phyloP scores from a whole-genome alignment of 2,329 filamentous ascomycete genomes.

The Lasiodiplodia hormozganensis region DNA sequence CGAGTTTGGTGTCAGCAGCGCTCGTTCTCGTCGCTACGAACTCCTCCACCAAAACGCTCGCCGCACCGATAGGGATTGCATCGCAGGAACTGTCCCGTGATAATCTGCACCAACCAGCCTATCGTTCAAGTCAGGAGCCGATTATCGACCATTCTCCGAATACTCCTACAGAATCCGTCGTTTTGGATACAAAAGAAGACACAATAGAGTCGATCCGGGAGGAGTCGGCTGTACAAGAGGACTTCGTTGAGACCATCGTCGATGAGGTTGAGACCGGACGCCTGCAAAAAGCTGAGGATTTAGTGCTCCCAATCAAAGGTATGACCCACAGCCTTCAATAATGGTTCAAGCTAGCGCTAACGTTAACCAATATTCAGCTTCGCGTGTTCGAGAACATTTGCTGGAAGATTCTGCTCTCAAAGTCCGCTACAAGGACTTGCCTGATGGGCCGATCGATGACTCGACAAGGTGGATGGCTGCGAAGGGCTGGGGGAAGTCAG shows the following conservation, averaged over 20 bases:
- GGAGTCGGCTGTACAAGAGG: background rate
- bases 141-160: background rate
- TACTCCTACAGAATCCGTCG: background rate
- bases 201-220: background rate
- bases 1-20: background rate
- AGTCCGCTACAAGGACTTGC: background rate
- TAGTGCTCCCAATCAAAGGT: background rate
- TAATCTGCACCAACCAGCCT: background rate
- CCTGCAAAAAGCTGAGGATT: background rate
- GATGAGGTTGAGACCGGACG: background rate
- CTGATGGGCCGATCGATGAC: background rate
- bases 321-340: background rate
- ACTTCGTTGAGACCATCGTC: background rate
- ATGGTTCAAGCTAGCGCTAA: background rate
- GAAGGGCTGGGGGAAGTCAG: background rate
- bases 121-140: background rate
- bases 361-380: background rate
- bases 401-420: background rate
- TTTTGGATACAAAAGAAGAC: background rate
- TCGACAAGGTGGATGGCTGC: slow-evolving; percentile 1
- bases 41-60: background rate
- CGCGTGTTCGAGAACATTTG: background rate
- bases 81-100: background rate
- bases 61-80: background rate
- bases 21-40: background rate